Evolutionary conservation across 345 rosid species (phyloP).

Genomic region (Pistacia vera): DNA sequence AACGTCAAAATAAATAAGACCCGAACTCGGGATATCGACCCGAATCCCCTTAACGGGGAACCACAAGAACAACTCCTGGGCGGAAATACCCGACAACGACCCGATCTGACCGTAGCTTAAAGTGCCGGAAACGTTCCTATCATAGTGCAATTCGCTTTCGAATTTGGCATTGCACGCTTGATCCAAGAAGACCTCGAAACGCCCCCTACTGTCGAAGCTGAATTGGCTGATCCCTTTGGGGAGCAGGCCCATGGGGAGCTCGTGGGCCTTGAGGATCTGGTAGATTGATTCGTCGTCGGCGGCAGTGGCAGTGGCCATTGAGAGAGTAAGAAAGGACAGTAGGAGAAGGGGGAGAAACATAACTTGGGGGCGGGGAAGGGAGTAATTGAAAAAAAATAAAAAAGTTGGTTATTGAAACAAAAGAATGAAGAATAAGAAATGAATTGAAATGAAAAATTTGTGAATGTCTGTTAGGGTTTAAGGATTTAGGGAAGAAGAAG

Average conservation of each 20-base stretch:
- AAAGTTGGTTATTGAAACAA: neutral
- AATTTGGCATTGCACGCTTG: constrained; percentile 87
- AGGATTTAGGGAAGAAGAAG: constrained; percentile 14
- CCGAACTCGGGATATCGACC: constrained; percentile 87
- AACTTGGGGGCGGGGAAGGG: no score
- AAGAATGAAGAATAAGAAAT: neutral
- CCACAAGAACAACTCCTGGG: constrained; percentile 90
- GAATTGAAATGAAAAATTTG: neutral
- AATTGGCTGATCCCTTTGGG: constrained; percentile 77
- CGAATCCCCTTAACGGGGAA: constrained; percentile 83
- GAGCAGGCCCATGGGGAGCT: constrained; percentile 78
- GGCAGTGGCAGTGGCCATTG: constrained; percentile 20
- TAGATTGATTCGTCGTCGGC: constrained; percentile 46
- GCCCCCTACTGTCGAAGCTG: constrained; percentile 51
- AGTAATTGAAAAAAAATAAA: no score
- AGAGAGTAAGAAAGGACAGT: constrained; percentile 27
- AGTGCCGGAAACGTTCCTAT: constrained; percentile 68
- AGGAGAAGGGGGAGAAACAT: constrained; percentile 28
- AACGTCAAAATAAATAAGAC: constrained; percentile 84
- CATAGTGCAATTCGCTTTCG: constrained; percentile 85
- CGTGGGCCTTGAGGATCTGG: constrained; percentile 57
- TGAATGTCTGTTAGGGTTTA: constrained; percentile 44
- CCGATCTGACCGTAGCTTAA: constrained; percentile 61
- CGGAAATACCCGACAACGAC: constrained; percentile 69
- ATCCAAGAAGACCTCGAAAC: constrained; percentile 70